Percentiles rank a stretch among this genome's conserved stretches.
Conservation (phyloP, 73 alveolate genomes). For the Stentor coeruleus region DNA sequence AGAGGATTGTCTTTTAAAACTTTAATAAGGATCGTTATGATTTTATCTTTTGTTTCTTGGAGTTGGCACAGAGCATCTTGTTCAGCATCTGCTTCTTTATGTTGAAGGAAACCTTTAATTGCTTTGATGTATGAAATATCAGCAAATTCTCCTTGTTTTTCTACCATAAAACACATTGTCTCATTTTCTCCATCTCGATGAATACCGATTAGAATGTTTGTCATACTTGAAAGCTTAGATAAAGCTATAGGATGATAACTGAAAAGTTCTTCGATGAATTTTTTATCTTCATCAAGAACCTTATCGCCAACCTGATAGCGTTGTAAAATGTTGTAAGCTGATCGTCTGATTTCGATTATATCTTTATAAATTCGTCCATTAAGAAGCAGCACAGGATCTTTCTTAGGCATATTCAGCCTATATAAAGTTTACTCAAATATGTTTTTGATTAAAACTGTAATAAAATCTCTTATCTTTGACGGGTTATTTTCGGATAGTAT, state of each 20-base stretch:
- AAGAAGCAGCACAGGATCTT: neutral
- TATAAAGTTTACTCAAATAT: neutral
- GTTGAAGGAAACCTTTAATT: conserved; percentile 8
- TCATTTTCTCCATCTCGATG: conserved; percentile 8
- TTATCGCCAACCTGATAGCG: neutral
- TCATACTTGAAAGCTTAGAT: neutral
- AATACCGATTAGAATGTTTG: neutral
- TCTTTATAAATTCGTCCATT: neutral
- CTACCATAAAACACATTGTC: neutral
- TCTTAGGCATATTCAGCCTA: neutral
- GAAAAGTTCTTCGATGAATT: neutral
- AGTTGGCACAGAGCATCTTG: neutral
- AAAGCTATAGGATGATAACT: neutral
- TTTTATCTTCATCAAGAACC: neutral
- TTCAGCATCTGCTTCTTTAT: neutral
- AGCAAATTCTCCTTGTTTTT: neutral
- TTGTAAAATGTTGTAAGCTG: neutral
- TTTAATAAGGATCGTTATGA: neutral
- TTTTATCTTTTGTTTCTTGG: neutral
- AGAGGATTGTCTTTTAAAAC: neutral
- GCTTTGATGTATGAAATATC: conserved; percentile 17
- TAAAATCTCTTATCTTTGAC: neutral
- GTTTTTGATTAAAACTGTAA: no score
- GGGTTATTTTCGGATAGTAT: neutral
- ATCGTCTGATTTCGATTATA: neutral